Conservation (phyloP, 2,329 filamentous ascomycete genomes). For the Colletotrichum costaricense region DNA sequence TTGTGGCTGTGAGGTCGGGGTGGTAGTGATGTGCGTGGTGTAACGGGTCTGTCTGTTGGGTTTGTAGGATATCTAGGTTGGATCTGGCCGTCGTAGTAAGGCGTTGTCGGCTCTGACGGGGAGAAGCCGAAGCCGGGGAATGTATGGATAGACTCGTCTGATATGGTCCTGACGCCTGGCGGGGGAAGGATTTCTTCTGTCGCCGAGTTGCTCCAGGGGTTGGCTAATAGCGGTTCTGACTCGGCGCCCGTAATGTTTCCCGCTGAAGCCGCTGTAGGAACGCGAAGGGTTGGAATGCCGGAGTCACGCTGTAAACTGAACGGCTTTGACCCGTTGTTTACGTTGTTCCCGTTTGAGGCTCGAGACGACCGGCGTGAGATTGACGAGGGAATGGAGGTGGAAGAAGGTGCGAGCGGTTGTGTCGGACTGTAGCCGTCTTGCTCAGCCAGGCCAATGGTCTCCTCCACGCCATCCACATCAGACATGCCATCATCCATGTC, state of each 20-base stretch:
- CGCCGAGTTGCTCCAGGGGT: constrained; percentile 55
- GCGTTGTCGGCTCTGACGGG: constrained; percentile 46
- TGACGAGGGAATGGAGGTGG: constrained; percentile 38
- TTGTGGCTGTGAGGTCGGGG: constrained; percentile 49
- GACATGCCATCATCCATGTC: constrained; percentile 68
- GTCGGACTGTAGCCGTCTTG: constrained; percentile 57
- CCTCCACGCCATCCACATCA: constrained; percentile 70
- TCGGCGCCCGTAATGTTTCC: constrained; percentile 49
- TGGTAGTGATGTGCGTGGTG: constrained; percentile 33
- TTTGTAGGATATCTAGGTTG: constrained; percentile 37
- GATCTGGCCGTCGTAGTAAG: constrained; percentile 43
- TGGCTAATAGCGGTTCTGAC: constrained; percentile 53
- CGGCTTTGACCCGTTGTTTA: constrained; percentile 49
- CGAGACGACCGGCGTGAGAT: constrained; percentile 61
- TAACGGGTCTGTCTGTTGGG: constrained; percentile 28
- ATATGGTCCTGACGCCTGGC: constrained; percentile 51
- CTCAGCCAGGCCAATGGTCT: constrained; percentile 69
- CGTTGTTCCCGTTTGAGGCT: constrained; percentile 56
- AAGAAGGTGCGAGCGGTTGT: constrained; percentile 50
- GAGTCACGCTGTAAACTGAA: constrained; percentile 49
- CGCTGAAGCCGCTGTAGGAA: constrained; percentile 43
- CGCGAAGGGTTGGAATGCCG: constrained; percentile 50
- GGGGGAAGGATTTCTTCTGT: constrained; percentile 43
- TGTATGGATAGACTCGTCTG: constrained; percentile 48
- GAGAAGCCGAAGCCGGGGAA: constrained; percentile 39